Evolutionary conservation across 2,329 filamentous ascomycete species (phyloP).

Genomic region (Emergomyces pasteurianus): DNA sequence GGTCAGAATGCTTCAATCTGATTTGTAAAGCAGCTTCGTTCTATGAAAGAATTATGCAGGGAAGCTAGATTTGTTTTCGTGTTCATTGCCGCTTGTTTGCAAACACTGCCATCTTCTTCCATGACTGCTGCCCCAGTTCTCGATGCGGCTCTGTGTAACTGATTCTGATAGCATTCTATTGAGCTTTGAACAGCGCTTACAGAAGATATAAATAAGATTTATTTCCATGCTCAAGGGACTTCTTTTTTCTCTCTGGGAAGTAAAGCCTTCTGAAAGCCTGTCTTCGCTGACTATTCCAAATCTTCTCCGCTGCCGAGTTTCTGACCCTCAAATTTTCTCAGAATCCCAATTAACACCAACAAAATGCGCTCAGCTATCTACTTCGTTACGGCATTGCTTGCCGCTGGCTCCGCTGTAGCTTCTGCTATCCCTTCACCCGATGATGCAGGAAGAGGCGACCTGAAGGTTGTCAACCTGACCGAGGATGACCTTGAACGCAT

Average conservation of each 20-base stretch:
- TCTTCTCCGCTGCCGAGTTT: neutral
- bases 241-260: neutral
- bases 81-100: neutral
- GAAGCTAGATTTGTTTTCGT: neutral
- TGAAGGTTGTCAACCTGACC: neutral
- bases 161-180: neutral
- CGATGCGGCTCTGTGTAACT: neutral
- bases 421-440: neutral
- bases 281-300: neutral
- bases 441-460: neutral
- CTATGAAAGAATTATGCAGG: neutral
- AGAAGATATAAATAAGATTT: neutral
- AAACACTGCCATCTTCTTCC: neutral
- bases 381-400: neutral
- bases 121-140: neutral
- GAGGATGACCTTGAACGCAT: neutral
- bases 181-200: no score
- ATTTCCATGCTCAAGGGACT: neutral
- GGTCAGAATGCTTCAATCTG: neutral
- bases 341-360: neutral
- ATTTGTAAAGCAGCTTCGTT: neutral
- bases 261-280: neutral
- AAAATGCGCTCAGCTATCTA: neutral
- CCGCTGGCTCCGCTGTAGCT: neutral
- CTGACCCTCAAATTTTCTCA: neutral